phyloP scores from a whole-genome alignment of 2,329 filamentous ascomycete species.

The Macrophomina tecta region DNA sequence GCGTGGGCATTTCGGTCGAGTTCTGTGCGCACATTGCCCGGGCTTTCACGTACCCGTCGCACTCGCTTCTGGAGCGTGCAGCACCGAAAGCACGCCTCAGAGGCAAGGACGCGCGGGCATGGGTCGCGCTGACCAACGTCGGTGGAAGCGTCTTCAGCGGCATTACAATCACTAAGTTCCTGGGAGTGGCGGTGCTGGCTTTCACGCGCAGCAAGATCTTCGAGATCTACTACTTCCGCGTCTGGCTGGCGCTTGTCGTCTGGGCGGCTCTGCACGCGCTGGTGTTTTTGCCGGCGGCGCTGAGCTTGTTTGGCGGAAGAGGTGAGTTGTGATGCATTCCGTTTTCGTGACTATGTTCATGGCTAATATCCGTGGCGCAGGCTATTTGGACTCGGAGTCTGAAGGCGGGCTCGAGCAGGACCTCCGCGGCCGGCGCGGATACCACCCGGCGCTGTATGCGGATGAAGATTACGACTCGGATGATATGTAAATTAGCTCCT shows the following conservation, averaged over 20 bases:
- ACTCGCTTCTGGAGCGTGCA: constrained; percentile 79
- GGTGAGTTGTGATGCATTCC: constrained; percentile 51
- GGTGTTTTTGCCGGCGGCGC: constrained; percentile 86
- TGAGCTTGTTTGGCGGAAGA: constrained; percentile 83
- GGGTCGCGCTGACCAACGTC: constrained; percentile 93
- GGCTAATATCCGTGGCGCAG: constrained; percentile 43
- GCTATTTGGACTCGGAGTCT: constrained; percentile 85
- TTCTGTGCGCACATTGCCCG: constrained; percentile 97
- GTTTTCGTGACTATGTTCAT: not conserved
- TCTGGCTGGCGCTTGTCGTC: constrained; percentile 90
- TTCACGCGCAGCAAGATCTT: constrained; percentile 99
- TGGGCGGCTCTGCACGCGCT: constrained; percentile 89
- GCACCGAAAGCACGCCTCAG: constrained; percentile 75
- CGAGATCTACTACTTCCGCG: constrained; percentile 98
- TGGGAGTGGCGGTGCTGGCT: constrained; percentile 89
- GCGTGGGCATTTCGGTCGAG: constrained; percentile 93
- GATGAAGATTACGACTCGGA: constrained; percentile 81
- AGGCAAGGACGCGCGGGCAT: constrained; percentile 82
- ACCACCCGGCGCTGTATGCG: constrained; percentile 72
- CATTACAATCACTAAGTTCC: constrained; percentile 92
- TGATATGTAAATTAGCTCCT: constrained; percentile 47
- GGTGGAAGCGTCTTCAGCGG: constrained; percentile 94
- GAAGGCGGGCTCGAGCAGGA: constrained; percentile 92
- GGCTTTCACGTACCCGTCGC: constrained; percentile 92
- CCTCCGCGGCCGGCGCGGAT: constrained; percentile 73